Evolutionary conservation across 768 basidiomycete species (phyloP).

Genomic region (Russula virescens): DNA sequence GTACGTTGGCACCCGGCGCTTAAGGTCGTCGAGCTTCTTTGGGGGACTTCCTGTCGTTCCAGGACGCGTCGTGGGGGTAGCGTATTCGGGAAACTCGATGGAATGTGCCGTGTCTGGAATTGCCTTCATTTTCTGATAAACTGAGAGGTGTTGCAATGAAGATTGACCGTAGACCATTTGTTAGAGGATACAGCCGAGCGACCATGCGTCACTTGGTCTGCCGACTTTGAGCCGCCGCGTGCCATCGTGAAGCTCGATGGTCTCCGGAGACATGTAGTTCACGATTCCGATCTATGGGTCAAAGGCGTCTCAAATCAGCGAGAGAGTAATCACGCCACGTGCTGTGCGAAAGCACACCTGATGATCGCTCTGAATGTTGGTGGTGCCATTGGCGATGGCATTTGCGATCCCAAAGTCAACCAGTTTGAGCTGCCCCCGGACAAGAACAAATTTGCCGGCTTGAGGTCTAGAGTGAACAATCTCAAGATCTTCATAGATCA

Average conservation of each 20-base stretch:
- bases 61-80: constrained; percentile 42
- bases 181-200: constrained; percentile 94
- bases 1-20: constrained; percentile 59
- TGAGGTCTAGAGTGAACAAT: constrained; percentile 98
- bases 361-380: constrained; percentile 94
- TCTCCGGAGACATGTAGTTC: constrained; percentile 99
- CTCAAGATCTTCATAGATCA: constrained; percentile 97
- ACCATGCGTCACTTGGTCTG: constrained; percentile 95
- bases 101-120: constrained; percentile 74
- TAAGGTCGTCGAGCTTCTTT: constrained; percentile 62
- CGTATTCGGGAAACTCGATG: constrained; percentile 78
- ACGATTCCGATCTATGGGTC: constrained; percentile 81
- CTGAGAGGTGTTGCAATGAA: constrained; percentile 81
- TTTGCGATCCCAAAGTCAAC: constrained; percentile 99
- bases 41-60: constrained; percentile 35
- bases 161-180: constrained; percentile 97
- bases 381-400: constrained; percentile 97
- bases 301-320: background rate
- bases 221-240: constrained; percentile 92
- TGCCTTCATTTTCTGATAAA: constrained; percentile 88
- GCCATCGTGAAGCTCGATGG: constrained; percentile 82
- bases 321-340: background rate
- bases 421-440: constrained; percentile 90
- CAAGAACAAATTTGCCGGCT: constrained; percentile 96
- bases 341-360: constrained; percentile 50